These are phyloP conservation scores for Aspergillus ruber DNA, from an alignment of 2,329 filamentous ascomycete genomes.

Conservation along the genomic window DNA sequence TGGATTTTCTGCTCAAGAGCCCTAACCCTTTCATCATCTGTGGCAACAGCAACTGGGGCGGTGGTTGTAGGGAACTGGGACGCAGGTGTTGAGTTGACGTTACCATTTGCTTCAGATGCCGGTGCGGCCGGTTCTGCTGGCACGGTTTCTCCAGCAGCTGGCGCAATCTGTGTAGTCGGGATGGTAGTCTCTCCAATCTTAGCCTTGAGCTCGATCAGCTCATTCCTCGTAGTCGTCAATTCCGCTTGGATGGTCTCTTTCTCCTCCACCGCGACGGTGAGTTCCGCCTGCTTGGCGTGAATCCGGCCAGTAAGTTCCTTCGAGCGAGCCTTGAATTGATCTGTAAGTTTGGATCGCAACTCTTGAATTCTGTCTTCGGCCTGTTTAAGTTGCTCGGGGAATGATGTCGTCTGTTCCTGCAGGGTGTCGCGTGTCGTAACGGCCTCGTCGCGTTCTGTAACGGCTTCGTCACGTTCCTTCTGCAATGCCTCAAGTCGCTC, in stretches of 20 bases:
- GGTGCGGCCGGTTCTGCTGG: background rate
- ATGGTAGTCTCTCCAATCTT: conserved; percentile 52
- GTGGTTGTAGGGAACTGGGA: conserved; percentile 25
- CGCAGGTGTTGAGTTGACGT: conserved; percentile 25
- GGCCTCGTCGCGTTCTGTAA: conserved; percentile 55
- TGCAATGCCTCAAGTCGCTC: conserved; percentile 63
- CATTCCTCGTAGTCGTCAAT: conserved; percentile 55
- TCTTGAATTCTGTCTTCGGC: conserved; percentile 47
- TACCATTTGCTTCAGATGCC: conserved; percentile 47
- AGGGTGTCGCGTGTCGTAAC: conserved; percentile 46
- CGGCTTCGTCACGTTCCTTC: conserved; percentile 61
- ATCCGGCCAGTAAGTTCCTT: conserved; percentile 62
- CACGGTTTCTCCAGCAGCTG: conserved; percentile 8
- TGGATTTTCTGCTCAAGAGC: conserved; percentile 56
- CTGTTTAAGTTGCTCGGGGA: conserved; percentile 43
- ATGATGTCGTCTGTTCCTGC: conserved; percentile 44
- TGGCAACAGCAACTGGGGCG: conserved; percentile 15
- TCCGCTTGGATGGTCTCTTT: conserved; percentile 64
- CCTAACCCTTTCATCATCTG: conserved; percentile 53
- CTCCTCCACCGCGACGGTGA: conserved; percentile 49
- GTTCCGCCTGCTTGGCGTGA: conserved; percentile 45
- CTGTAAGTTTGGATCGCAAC: conserved; percentile 39
- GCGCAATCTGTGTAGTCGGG: conserved; percentile 21
- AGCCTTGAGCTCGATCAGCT: conserved; percentile 43
- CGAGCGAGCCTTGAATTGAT: conserved; percentile 49